phyloP scores from a whole-genome alignment of 108 stramenopile species.

The Seminavis robusta region DNA sequence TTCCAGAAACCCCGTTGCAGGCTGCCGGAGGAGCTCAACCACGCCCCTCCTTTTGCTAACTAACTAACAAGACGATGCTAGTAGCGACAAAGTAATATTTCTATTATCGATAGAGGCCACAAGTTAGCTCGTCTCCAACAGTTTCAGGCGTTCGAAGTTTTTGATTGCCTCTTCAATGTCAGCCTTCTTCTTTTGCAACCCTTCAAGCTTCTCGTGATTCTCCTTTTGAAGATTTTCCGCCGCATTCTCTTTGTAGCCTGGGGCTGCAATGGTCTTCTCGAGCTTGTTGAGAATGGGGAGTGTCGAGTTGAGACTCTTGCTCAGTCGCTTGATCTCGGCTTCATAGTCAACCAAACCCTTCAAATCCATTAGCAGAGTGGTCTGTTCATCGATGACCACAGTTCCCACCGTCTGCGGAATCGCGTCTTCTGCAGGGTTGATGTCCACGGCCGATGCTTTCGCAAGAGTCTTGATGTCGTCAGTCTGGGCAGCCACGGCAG shows the following conservation, averaged over 20 bases:
- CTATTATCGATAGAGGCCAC: too few relatives aligned
- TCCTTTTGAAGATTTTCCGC: slow-evolving; percentile 53
- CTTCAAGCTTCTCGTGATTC: slow-evolving; percentile 66
- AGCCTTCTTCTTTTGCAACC: slow-evolving; percentile 67
- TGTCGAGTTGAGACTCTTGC: slow-evolving; percentile 68
- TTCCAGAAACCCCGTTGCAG: too few relatives aligned
- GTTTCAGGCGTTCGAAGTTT: slow-evolving; percentile 67
- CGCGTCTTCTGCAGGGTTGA: slow-evolving; percentile 49
- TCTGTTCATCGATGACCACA: slow-evolving; percentile 73
- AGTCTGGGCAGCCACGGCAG: slow-evolving; percentile 32
- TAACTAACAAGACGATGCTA: too few relatives aligned
- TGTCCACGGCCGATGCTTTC: slow-evolving; percentile 56
- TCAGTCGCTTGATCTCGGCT: slow-evolving; percentile 88
- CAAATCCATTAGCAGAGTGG: slow-evolving; percentile 90
- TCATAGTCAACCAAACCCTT: slow-evolving; percentile 95
- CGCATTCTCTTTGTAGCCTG: slow-evolving; percentile 76
- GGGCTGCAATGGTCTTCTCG: slow-evolving; percentile 62
- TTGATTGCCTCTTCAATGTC: slow-evolving; percentile 80
- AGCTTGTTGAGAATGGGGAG: slow-evolving; percentile 48
- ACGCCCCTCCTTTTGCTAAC: too few relatives aligned
- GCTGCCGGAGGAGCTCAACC: too few relatives aligned
- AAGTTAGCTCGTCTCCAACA: slow-evolving; percentile 54
- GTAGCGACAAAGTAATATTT: too few relatives aligned
- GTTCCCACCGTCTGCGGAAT: slow-evolving; percentile 79
- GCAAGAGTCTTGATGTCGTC: slow-evolving; percentile 86